phyloP scores from a whole-genome alignment of 345 rosid genomes.

The Eucalyptus polybractea region DNA sequence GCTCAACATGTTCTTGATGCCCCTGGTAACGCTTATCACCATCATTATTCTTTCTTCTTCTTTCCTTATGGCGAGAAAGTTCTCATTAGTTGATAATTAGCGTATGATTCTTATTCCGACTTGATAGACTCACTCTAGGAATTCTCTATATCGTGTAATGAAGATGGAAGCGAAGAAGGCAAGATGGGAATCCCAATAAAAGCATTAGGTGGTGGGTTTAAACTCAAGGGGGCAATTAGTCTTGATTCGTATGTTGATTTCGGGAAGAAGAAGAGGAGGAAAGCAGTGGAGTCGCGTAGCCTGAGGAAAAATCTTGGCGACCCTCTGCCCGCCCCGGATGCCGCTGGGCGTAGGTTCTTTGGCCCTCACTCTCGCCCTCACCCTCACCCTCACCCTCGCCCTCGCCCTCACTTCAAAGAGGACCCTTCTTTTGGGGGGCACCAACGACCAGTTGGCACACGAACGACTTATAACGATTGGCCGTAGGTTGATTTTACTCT shows the following conservation, averaged over 20 bases:
- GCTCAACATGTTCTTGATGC: neutral
- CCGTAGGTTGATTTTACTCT: too few species aligned
- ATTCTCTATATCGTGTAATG: neutral
- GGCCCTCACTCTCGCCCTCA: too few species aligned
- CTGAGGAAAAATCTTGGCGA: too few species aligned
- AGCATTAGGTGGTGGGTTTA: neutral
- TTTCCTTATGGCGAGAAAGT: neutral
- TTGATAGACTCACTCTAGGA: neutral
- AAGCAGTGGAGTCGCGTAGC: neutral
- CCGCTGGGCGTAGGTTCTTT: too few species aligned
- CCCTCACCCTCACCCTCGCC: too few species aligned
- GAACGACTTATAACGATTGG: too few species aligned
- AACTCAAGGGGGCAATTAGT: neutral
- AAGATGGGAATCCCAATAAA: neutral
- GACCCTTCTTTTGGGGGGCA: too few species aligned
- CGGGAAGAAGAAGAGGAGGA: neutral
- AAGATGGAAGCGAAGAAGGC: neutral
- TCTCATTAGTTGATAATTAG: neutral
- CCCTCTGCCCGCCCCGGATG: too few species aligned
- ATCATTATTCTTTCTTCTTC: neutral
- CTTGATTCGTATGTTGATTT: neutral
- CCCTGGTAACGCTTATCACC: neutral
- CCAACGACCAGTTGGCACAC: too few species aligned
- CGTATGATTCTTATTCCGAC: neutral
- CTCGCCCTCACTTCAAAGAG: too few species aligned